Evolutionary conservation across 495 filamentous ascomycete species (phyloP), one percentile per base, ranked within the genome.

Genomic region (Penicillium samsonianum): DNA sequence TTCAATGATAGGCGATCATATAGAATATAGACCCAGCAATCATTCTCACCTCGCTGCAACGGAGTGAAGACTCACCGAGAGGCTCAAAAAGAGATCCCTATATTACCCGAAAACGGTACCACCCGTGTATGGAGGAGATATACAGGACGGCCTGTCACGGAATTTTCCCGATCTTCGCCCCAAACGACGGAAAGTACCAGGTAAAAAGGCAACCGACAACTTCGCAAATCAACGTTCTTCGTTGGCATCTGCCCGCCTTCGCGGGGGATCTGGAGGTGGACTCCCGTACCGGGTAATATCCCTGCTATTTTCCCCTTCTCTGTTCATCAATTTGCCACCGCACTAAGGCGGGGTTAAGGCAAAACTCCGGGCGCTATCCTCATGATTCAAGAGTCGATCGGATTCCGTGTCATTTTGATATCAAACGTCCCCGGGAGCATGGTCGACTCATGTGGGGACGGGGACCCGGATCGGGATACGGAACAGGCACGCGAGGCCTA

Each of bases 61-160:
- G 17, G 19, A 38, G 25, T 35, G 38, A 20, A 50, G 52, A 55
- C 53, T 63, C 61, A 63, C 61, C 61, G 61, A 59, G 51, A 53
- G 42, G 37, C 25, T 41, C 20, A 30, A n/a, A 42, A 31, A 37
- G 33, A 57, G 48, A 58, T 58, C 37, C 62, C 62, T 61, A 61
- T 17, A 51, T 64, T 64, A 64, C 62, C 62, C 62, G 62, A 58
- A 7, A 8, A 11, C 6, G 6, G 58, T 64, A 61, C 49, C 42
- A 12, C 8, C 28, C 26, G 8, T 22, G 57, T 60, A 60, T 11
- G 23, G 12, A 33, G 48, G 23, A 30, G 12, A 28, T 16, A 58
- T 45, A 54, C 55, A 10, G 11, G 25, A 22, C 14, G 0, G n/a
- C 3, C 26, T 28, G 28, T 51, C 55, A 54, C 48, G 30, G 20